Base-by-base conservation (phyloP, 1,284 basidiomycete genomes). In the Inonotus hispidus region DNA sequence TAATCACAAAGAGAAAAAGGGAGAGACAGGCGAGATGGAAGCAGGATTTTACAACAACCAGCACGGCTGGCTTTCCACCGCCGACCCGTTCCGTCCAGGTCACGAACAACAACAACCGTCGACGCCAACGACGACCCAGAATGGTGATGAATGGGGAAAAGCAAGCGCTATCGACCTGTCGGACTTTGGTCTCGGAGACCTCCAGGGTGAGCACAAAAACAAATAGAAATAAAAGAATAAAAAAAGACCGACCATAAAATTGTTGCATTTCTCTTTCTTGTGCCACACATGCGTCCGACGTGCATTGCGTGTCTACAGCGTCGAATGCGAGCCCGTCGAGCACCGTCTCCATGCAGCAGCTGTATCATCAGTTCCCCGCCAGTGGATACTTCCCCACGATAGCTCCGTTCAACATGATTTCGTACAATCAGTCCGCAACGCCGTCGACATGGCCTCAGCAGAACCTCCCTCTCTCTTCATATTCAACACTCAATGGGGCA, bases 401-500 rank as follows among this genome's bases (percentile, higher is more conserved):
- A 8, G 71, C 77, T 1, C 77, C 84, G 4, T 85, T 80, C 72
- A 81, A 81, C 65, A 75, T 79, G 3, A 75, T 83, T 66, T 69
- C 78, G 4, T 85, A 85, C 63, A 75, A 77, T 38, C 64, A 65
- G 39, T 64, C 72, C 0, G 38, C 50, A 19, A 14, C 58, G 10
- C n/a, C 58, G n/a, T 70, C 80, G 41, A 66, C 75, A 23, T 85
- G 83, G 81, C 65, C 77, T 38, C 68, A 75, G 13, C 68, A 75
- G 6, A 75, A 78, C 47, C 71, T 90, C 5, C 88, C 88, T 0
- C 71, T 90, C 35, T 90, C 88, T 7, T 83, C 74, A 62, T 90
- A 90, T 65, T 90, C 88, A 13, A 83, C 84, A 32, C 71, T 90
- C 58, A 88, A 90, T 72, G 88, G 88, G 19, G 88, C 88, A 29